phyloP scores from a whole-genome alignment of 164 flowering plant genomes.

The Brasenia schreberi region DNA sequence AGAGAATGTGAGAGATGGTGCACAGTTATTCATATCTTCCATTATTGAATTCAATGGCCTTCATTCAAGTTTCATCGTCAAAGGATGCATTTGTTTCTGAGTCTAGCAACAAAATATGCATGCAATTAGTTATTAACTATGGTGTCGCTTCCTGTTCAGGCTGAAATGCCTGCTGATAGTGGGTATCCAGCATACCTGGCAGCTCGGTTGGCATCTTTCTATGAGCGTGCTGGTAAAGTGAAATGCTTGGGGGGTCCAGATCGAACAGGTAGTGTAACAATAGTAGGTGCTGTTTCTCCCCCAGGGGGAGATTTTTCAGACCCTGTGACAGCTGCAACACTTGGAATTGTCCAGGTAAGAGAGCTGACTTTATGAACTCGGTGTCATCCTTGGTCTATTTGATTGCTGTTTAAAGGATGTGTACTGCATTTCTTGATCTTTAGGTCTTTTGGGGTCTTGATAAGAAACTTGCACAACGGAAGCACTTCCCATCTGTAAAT shows the following conservation, averaged over 20 bases:
- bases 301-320: constrained; percentile 99
- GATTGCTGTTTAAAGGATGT: no score
- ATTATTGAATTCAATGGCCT: no score
- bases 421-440: neutral
- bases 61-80: neutral
- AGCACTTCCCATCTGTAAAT: constrained; percentile 97
- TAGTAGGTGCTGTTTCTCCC: constrained; percentile 99
- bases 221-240: constrained; percentile 99
- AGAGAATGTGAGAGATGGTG: neutral
- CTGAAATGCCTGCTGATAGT: constrained; percentile 97
- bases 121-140: no score
- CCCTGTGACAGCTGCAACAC: constrained; percentile 98
- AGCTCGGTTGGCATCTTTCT: constrained; percentile 94
- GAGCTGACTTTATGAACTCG: no score
- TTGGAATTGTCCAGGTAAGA: constrained; percentile 91
- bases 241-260: constrained; percentile 98
- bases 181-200: constrained; percentile 99
- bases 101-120: no score
- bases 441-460: constrained; percentile 99
- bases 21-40: neutral
- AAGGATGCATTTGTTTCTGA: neutral
- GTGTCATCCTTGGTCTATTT: no score
- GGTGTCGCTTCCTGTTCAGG: constrained; percentile 21
- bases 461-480: constrained; percentile 99
- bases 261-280: constrained; percentile 96